A percentile compares a stretch with the other conserved stretches of the same genome.
Conservation (phyloP, 1,284 basidiomycete genomes). For the Xerocomus nothofagi region DNA sequence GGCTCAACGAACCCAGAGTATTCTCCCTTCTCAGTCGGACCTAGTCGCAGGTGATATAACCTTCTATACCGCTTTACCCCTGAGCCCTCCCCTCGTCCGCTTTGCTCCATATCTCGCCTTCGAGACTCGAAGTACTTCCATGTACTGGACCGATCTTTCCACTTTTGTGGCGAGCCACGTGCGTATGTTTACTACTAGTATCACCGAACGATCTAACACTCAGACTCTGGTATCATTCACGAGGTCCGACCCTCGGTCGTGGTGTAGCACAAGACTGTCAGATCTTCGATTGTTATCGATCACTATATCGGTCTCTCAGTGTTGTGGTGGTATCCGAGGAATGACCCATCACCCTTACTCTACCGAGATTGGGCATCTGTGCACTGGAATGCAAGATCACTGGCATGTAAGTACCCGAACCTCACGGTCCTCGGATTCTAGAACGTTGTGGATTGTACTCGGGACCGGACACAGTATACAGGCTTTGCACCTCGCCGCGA, state of each 20-base stretch:
- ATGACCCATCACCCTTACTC: slow-evolving; percentile 24
- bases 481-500: slow-evolving; percentile 30
- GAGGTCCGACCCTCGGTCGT: slow-evolving; percentile 46
- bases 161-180: slow-evolving; percentile 21
- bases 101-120: slow-evolving; percentile 44
- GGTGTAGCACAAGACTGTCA: slow-evolving; percentile 40
- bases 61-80: slow-evolving; percentile 18
- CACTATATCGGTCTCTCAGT: slow-evolving; percentile 44
- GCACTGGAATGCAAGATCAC: slow-evolving; percentile 42
- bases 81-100: slow-evolving; percentile 10
- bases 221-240: slow-evolving; percentile 47
- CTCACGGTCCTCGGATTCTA: slow-evolving; percentile 12
- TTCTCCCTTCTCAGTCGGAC: slow-evolving; percentile 32
- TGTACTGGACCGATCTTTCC: slow-evolving; percentile 42
- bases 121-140: slow-evolving; percentile 30
- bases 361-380: slow-evolving; percentile 39
- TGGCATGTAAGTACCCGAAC: slow-evolving; percentile 34
- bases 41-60: slow-evolving; percentile 3
- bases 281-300: slow-evolving; percentile 43
- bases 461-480: slow-evolving; percentile 31
- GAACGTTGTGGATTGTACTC: slow-evolving; percentile 33
- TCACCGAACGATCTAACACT: slow-evolving; percentile 36
- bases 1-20: slow-evolving; percentile 39
- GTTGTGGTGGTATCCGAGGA: slow-evolving; percentile 24
- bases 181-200: slow-evolving; percentile 15